Evolutionary conservation across 2,329 filamentous ascomycete genomes (phyloP).

Genomic region (Scortechinia acanthostroma): DNA sequence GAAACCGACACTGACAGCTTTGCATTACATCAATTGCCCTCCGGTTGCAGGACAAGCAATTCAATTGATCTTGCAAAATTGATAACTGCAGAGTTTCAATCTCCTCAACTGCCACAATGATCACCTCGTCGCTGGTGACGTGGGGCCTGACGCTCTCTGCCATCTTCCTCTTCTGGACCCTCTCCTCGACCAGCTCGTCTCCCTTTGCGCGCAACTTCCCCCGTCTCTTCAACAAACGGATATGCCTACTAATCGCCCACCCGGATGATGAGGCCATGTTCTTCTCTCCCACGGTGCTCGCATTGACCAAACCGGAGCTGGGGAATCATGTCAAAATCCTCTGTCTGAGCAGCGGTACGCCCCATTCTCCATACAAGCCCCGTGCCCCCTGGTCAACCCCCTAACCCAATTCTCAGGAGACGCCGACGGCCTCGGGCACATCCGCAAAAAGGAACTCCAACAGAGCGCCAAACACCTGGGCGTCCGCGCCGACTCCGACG

Average conservation of each 20-base stretch:
- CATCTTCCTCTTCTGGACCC: conserved; percentile 4
- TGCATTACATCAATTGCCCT: too few relatives aligned
- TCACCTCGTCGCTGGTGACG: too few relatives aligned
- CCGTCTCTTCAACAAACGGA: conserved; percentile 53
- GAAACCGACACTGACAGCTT: too few relatives aligned
- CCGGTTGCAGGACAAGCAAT: too few relatives aligned
- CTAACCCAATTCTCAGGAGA: conserved; percentile 34
- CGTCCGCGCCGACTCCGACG: conserved; percentile 49
- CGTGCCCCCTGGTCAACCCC: neutral
- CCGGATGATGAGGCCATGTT: conserved; percentile 78
- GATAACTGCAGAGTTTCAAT: too few relatives aligned
- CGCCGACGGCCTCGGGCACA: conserved; percentile 60
- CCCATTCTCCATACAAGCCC: conserved; percentile 5
- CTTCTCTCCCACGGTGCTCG: conserved; percentile 61
- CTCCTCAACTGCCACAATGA: too few relatives aligned
- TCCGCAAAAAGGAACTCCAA: conserved; percentile 56
- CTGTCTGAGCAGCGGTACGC: conserved; percentile 58
- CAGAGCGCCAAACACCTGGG: conserved; percentile 56
- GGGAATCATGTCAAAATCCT: conserved; percentile 67
- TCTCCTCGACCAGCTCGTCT: conserved; percentile 9
- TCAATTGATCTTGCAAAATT: too few relatives aligned
- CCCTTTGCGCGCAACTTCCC: conserved; percentile 27
- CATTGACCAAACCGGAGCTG: conserved; percentile 52
- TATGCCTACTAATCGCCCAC: conserved; percentile 67
- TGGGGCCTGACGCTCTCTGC: neutral